A percentile compares a stretch with the other conserved stretches of the same genome.
phyloP scores from a whole-genome alignment of 2,329 filamentous ascomycete genomes.

The Trichoderma aggressivum region DNA sequence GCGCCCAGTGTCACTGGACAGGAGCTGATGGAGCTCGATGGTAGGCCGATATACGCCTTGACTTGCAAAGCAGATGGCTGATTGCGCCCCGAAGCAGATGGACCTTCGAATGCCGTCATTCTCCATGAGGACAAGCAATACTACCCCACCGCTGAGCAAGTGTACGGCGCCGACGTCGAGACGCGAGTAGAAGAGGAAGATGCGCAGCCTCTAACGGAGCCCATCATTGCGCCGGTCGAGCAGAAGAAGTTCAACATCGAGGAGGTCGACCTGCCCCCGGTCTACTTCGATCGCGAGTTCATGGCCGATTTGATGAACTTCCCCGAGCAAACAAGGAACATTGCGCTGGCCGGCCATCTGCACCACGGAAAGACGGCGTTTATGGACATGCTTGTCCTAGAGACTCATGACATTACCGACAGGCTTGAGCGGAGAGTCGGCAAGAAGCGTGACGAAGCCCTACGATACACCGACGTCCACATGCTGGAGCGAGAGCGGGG shows the following conservation, averaged over 20 bases:
- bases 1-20: constrained; percentile 63
- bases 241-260: constrained; percentile 96
- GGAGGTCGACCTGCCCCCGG: constrained; percentile 83
- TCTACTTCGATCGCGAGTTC: constrained; percentile 84
- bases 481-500: constrained; percentile 85
- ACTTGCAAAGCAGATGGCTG: neutral
- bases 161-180: constrained; percentile 92
- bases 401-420: constrained; percentile 85
- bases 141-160: constrained; percentile 94
- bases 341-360: constrained; percentile 86
- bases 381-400: constrained; percentile 95
- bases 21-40: constrained; percentile 92
- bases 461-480: constrained; percentile 93
- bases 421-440: constrained; percentile 78
- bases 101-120: constrained; percentile 93
- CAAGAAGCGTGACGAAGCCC: constrained; percentile 78
- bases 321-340: constrained; percentile 88
- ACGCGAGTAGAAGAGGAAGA: constrained; percentile 96
- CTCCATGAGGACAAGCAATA: constrained; percentile 99
- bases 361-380: constrained; percentile 98
- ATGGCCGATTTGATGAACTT: constrained; percentile 97
- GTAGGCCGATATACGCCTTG: constrained; percentile 40
- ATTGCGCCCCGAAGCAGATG: constrained; percentile 46
- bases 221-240: constrained; percentile 89
- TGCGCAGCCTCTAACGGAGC: constrained; percentile 84